phyloP scores from a whole-genome alignment of 228 moss, liverwort and hornwort species.

The Sphagnum fallax region DNA sequence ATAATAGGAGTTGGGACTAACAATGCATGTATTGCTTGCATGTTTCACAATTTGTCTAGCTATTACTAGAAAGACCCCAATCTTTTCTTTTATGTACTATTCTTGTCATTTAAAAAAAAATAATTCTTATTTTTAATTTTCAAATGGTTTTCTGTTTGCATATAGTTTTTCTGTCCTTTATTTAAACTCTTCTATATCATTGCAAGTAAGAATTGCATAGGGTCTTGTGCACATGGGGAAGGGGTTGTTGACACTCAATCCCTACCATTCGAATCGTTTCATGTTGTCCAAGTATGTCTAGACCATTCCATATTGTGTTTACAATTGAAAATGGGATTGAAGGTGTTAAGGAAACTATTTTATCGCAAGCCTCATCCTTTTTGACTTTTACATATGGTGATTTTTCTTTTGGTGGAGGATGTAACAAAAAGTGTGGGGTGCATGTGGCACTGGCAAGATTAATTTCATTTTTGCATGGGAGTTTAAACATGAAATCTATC shows the following conservation, averaged over 20 bases:
- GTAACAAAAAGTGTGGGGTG: slow-evolving; percentile 13
- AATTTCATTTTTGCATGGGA: slow-evolving; percentile 88
- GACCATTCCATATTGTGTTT: not conserved
- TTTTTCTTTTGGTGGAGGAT: not conserved
- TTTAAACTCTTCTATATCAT: slow-evolving; percentile 3
- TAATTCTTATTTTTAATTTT: too few species aligned
- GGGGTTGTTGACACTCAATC: slow-evolving; percentile 77
- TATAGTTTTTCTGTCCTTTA: slow-evolving; percentile 5
- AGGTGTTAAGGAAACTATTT: not conserved
- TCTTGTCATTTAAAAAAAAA: not conserved
- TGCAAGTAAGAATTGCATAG: slow-evolving; percentile 97
- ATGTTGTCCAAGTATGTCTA: slow-evolving; percentile 75
- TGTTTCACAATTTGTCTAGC: slow-evolving; percentile 98
- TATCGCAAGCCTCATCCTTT: not conserved
- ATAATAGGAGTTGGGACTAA: slow-evolving; percentile 98
- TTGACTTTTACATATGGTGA: not conserved
- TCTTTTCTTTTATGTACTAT: slow-evolving; percentile 83
- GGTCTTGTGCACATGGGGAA: slow-evolving; percentile 99
- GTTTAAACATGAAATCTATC: slow-evolving; percentile 89
- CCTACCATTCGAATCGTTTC: slow-evolving; percentile 97
- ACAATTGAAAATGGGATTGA: not conserved
- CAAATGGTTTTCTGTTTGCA: too few species aligned
- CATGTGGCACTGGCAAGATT: slow-evolving; percentile 90
- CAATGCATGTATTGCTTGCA: slow-evolving; percentile 97
- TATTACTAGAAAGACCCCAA: slow-evolving; percentile 98